Conservation (phyloP, 371 early-diverging fungal genomes). For the Umbelopsis sp. region DNA sequence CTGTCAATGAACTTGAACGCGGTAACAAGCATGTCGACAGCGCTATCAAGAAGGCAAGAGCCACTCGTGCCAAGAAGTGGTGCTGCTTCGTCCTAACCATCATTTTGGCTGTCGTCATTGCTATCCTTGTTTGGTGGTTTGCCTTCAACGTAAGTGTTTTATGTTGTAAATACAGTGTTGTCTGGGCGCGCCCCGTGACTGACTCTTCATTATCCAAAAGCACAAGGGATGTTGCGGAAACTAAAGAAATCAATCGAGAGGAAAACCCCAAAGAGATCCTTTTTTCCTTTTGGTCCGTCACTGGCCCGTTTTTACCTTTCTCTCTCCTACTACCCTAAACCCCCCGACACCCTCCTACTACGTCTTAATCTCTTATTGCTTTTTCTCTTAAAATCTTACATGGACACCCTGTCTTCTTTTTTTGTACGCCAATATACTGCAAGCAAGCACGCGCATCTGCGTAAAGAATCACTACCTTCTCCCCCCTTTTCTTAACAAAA, state of each 20-base stretch:
- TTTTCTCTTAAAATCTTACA: conserved; percentile 31
- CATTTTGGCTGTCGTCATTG: conserved; percentile 48
- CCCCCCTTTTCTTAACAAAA: background rate
- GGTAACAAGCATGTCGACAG: conserved; percentile 68
- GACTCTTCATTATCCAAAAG: background rate
- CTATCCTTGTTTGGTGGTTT: conserved; percentile 53
- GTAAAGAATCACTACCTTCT: conserved; percentile 1
- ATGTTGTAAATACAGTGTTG: background rate
- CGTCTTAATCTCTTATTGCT: conserved; percentile 16
- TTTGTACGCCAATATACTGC: background rate
- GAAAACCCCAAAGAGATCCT: background rate
- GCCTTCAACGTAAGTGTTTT: conserved; percentile 27
- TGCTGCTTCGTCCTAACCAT: conserved; percentile 55
- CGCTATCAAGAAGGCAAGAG: conserved; percentile 72
- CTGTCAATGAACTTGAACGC: conserved; percentile 66
- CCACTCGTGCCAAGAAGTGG: conserved; percentile 75
- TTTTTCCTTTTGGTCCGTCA: conserved; percentile 3
- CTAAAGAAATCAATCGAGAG: background rate
- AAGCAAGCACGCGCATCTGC: background rate
- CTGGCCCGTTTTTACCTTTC: background rate
- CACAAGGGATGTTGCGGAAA: conserved; percentile 18
- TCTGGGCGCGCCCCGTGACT: too few relatives aligned
- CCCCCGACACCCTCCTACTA: conserved; percentile 2
- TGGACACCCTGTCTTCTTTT: background rate
- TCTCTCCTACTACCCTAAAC: background rate